These are phyloP conservation scores for Rossbeevera mucosa DNA, from an alignment of 768 basidiomycete genomes.

Conservation along the genomic window DNA sequence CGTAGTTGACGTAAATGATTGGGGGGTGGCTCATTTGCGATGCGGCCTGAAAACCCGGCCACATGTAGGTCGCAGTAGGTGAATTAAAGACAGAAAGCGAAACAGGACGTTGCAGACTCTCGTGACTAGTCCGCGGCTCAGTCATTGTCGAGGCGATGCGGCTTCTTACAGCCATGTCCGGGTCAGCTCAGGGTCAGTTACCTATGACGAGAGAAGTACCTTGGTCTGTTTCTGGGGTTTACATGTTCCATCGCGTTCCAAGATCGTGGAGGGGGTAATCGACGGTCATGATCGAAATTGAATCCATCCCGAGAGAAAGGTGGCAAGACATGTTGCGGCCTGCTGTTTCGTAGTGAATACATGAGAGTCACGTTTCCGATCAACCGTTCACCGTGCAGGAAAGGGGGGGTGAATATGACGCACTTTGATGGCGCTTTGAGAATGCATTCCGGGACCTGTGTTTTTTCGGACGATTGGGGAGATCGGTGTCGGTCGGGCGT, in stretches of 20 bases:
- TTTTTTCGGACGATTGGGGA: slow-evolving; percentile 16
- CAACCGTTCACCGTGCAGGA: slow-evolving; percentile 14
- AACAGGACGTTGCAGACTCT: slow-evolving; percentile 30
- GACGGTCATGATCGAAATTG: slow-evolving; percentile 32
- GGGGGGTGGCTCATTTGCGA: slow-evolving; percentile 41
- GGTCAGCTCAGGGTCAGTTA: slow-evolving; percentile 16
- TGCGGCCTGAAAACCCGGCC: slow-evolving; percentile 43
- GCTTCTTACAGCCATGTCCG: slow-evolving; percentile 16
- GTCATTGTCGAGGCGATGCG: slow-evolving; percentile 19
- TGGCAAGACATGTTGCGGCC: slow-evolving; percentile 33
- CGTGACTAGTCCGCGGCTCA: slow-evolving; percentile 20
- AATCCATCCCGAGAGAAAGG: slow-evolving; percentile 29
- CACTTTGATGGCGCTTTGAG: slow-evolving; percentile 24
- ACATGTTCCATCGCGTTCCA: slow-evolving; percentile 24
- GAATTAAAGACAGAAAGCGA: slow-evolving; percentile 41
- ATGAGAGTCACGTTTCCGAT: slow-evolving; percentile 22
- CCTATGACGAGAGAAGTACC: slow-evolving; percentile 18
- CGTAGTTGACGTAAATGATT: slow-evolving; percentile 36
- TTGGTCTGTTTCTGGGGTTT: slow-evolving; percentile 20
- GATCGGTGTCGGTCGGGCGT: slow-evolving; percentile 17
- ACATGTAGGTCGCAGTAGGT: slow-evolving; percentile 43
- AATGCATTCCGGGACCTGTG: slow-evolving; percentile 20
- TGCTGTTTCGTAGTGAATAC: slow-evolving; percentile 26
- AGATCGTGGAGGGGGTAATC: slow-evolving; percentile 30
- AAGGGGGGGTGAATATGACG: slow-evolving; percentile 15